Base-by-base conservation (phyloP, 768 basidiomycete genomes). In the Suillus sp. region DNA sequence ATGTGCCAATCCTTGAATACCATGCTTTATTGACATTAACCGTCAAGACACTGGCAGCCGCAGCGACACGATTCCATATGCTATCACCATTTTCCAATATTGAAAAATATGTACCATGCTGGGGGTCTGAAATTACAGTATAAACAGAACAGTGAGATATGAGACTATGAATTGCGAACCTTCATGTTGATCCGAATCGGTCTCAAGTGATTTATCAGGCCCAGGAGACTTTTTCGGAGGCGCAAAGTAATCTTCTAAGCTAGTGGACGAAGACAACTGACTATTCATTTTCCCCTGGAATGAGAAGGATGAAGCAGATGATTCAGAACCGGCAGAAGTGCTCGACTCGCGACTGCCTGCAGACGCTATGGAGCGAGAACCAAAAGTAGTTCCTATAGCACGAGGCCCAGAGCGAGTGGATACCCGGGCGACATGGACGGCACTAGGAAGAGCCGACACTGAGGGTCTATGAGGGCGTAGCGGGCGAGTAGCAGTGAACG, bases 1-100 rank as follows among this genome's bases (percentile, higher is more conserved):
- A 72, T 20, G 76, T 72, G 22, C 71, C 66, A 22, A 85, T 70
- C 55, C 81, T 83, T 11, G 76, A 65, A 32, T 82, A 75, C 84
- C 84, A 86, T 30, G 86, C 85, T 69, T 84, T 83, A 70, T 80
- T 81, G 3, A 88, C 84, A 69, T 79, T 86, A 59, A 87, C 78
- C 1, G 83, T 86, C 27, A 89, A 74, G 4, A 73, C 78, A 64
- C 78, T 81, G 3, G 87, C 84, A 37, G 62, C 64, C 18, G 81
- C 83, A n/a, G 85, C 78, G 10, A 88, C 83, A 42, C 81, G 80
- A 63, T 77, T 80, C 89, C 89, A 89, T 30, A 87, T 69, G 10
- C 80, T 78, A 56, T 74, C 73, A 10, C 83, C 84, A 67, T 79
- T 74, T 43, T 76, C 79, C 40, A 67, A 65, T 13, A 69, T 57